Conservation (phyloP, 2,329 filamentous ascomycete genomes). For the Pyricularia sp. region DNA sequence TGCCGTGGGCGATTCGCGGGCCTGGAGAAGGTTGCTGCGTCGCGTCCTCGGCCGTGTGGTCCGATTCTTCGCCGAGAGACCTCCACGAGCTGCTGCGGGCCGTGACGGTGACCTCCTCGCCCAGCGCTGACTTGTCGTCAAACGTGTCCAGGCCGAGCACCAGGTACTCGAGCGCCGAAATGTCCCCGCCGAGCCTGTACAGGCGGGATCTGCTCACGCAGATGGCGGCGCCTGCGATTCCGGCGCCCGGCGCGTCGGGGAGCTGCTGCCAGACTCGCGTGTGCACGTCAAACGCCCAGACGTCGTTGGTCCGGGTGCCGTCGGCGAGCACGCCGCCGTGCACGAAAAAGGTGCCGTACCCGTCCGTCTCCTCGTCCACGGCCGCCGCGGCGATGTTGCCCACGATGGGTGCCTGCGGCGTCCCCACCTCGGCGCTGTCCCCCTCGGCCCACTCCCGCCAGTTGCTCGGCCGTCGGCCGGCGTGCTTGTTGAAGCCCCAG, state of each 20-base stretch:
- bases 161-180: constrained; percentile 58
- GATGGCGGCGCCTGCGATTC: constrained; percentile 55
- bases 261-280: constrained; percentile 54
- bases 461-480: constrained; percentile 23
- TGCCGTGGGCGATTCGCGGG: constrained; percentile 36
- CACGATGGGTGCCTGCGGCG: constrained; percentile 45
- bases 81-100: constrained; percentile 42
- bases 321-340: constrained; percentile 61
- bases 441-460: constrained; percentile 45
- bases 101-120: constrained; percentile 35
- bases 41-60: constrained; percentile 16
- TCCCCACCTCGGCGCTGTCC: constrained; percentile 39
- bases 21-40: constrained; percentile 29
- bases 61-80: constrained; percentile 17
- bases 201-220: constrained; percentile 50
- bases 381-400: constrained; percentile 44
- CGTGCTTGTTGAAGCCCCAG: not conserved
- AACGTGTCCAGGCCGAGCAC: constrained; percentile 43
- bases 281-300: constrained; percentile 66
- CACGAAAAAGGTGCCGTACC: constrained; percentile 56
- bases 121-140: constrained; percentile 30
- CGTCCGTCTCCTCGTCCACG: constrained; percentile 46
- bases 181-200: constrained; percentile 71
- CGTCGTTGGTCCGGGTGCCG: constrained; percentile 49
- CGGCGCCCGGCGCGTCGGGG: constrained; percentile 51